Percentiles rank a stretch among this genome's conserved stretches.
These are phyloP conservation scores for Sugiyamaella lignohabitans DNA, from an alignment of 805 yeast species.

Conservation along the genomic window DNA sequence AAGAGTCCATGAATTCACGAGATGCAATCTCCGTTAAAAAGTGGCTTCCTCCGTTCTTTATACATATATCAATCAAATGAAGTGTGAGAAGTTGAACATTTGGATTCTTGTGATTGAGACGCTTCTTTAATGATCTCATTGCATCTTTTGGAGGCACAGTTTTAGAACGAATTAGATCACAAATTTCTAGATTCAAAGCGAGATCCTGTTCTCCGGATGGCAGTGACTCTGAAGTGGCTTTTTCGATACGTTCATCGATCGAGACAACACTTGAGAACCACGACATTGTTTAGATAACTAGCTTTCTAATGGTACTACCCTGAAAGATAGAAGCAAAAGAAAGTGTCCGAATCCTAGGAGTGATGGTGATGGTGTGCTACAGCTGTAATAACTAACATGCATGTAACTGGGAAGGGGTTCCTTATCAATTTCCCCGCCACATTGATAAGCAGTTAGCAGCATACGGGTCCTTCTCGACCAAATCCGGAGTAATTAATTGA, in stretches of 20 bases:
- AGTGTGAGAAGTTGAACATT: conserved; percentile 70
- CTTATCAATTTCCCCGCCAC: too few species aligned
- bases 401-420: too few species aligned
- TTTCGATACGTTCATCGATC: conserved; percentile 57
- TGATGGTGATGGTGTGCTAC: too few species aligned
- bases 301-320: not conserved
- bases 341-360: too few species aligned
- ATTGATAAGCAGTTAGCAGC: too few species aligned
- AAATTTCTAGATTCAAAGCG: conserved; percentile 68
- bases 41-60: conserved; percentile 88
- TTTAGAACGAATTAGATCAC: conserved; percentile 80
- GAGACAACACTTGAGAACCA: conserved; percentile 34
- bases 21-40: conserved; percentile 73
- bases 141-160: conserved; percentile 73
- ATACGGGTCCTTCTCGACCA: too few species aligned
- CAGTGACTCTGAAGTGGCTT: conserved; percentile 82
- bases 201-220: conserved; percentile 85
- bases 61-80: conserved; percentile 75
- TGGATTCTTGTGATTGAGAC: conserved; percentile 68
- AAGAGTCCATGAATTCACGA: conserved; percentile 78
- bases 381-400: too few species aligned
- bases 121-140: conserved; percentile 73
- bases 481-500: too few species aligned
- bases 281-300: conserved; percentile 29
- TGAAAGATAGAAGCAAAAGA: not conserved